Conservation (phyloP, 2,329 filamentous ascomycete species). For the Ascochyta pisi region DNA sequence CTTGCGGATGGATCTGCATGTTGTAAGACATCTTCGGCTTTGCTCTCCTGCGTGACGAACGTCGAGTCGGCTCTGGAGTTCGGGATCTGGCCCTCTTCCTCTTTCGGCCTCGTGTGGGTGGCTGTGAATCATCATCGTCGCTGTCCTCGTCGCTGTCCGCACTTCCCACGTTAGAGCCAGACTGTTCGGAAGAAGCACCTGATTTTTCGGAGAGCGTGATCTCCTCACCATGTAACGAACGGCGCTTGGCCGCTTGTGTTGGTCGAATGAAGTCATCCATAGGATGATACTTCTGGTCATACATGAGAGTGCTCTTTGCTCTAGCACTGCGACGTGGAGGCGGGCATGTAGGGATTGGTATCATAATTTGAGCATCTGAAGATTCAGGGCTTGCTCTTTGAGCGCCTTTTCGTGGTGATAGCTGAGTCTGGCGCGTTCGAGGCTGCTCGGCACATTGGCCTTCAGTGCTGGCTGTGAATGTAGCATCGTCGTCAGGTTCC, state of each 20-base stretch:
- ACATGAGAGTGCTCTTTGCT: constrained; percentile 28
- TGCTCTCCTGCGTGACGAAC: constrained; percentile 32
- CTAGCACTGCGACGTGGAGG: constrained; percentile 7
- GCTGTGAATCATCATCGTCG: constrained; percentile 9
- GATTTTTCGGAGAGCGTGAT: background rate
- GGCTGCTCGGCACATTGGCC: background rate
- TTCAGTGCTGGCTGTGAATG: background rate
- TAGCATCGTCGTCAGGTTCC: background rate
- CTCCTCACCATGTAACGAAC: constrained; percentile 29
- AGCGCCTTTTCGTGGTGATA: background rate
- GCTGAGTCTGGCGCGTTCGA: background rate
- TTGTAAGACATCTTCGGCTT: constrained; percentile 33
- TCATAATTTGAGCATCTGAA: background rate
- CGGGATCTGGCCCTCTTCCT: constrained; percentile 4
- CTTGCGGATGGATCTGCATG: constrained; percentile 40
- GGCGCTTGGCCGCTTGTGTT: constrained; percentile 36
- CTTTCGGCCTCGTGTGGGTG: constrained; percentile 18
- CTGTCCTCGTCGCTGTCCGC: constrained; percentile 9
- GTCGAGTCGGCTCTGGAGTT: constrained; percentile 22
- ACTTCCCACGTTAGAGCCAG: constrained; percentile 7
- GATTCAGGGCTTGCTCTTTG: background rate
- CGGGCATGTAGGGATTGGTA: background rate
- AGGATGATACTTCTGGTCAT: constrained; percentile 45
- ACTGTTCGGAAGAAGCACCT: constrained; percentile 1
- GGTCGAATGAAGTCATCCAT: constrained; percentile 42